These are phyloP conservation scores for Paecilomyces formosus DNA, from an alignment of 2,329 filamentous ascomycete species.

Conservation along the genomic window DNA sequence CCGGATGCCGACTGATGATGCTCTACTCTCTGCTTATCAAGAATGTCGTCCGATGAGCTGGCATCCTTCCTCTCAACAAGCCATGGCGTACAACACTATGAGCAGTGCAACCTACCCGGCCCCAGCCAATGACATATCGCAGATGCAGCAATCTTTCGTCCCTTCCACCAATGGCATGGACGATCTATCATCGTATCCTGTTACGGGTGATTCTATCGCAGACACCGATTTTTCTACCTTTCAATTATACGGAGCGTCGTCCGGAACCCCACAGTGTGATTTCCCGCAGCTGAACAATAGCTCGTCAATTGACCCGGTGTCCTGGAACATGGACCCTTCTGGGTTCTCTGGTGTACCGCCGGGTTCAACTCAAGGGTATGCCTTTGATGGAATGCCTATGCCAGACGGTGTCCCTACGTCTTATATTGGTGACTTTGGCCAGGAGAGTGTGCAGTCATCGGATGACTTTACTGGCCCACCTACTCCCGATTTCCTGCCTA, in stretches of 20 bases:
- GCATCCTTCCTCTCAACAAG: conserved; percentile 58
- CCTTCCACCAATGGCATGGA: conserved; percentile 3
- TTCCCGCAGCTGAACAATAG: conserved; percentile 14
- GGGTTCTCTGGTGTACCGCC: conserved; percentile 14
- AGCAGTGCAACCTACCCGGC: conserved; percentile 13
- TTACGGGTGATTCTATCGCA: conserved; percentile 10
- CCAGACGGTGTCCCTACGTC: conserved; percentile 22
- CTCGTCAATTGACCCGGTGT: conserved; percentile 18
- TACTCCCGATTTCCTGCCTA: conserved; percentile 32
- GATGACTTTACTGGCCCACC: conserved; percentile 27
- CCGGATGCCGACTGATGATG: conserved; percentile 39
- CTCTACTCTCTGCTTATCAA: conserved; percentile 30
- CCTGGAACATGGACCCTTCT: conserved; percentile 16
- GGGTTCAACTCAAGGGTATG: conserved; percentile 22
- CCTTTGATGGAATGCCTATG: conserved; percentile 26
- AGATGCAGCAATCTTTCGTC: neutral
- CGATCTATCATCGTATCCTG: conserved; percentile 7
- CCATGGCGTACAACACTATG: conserved; percentile 18
- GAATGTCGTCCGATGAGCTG: conserved; percentile 62
- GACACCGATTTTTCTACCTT: conserved; percentile 13
- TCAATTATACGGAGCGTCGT: conserved; percentile 8
- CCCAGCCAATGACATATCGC: conserved; percentile 3
- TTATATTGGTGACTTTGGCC: conserved; percentile 21
- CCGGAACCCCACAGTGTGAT: conserved; percentile 10
- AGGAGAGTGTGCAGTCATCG: conserved; percentile 28